Conservation (phyloP, 2,329 filamentous ascomycete species). For the Hypoxylon sp. region DNA sequence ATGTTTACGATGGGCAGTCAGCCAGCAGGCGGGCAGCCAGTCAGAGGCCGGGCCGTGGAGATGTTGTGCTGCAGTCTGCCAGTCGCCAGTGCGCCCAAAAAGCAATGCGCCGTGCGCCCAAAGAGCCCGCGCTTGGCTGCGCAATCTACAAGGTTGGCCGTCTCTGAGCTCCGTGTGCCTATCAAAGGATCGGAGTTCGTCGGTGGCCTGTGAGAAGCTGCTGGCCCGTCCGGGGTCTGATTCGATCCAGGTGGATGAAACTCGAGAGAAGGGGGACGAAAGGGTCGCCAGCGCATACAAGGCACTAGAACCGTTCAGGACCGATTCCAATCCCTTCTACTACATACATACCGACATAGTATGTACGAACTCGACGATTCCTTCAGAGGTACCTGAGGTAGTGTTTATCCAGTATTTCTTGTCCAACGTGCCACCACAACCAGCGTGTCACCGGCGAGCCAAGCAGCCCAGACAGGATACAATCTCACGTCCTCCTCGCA, state of each 20-base stretch:
- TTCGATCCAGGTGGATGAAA: constrained; percentile 46
- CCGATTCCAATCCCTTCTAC: constrained; percentile 31
- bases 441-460: constrained; percentile 35
- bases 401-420: constrained; percentile 28
- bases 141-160: constrained; percentile 29
- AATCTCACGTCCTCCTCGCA: constrained; percentile 18
- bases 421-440: constrained; percentile 27
- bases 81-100: constrained; percentile 41
- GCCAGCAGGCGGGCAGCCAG: constrained; percentile 28
- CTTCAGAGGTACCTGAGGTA: too few species aligned
- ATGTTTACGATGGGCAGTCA: constrained; percentile 32
- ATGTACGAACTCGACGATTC: too few species aligned
- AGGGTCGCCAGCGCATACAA: constrained; percentile 44
- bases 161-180: constrained; percentile 16
- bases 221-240: constrained; percentile 39
- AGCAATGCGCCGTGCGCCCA: too few species aligned
- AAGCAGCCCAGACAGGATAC: constrained; percentile 30
- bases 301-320: constrained; percentile 25
- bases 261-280: constrained; percentile 17
- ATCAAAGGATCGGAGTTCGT: constrained; percentile 39
- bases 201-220: constrained; percentile 39
- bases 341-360: too few species aligned
- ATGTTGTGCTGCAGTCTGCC: constrained; percentile 42
- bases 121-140: constrained; percentile 42
- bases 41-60: constrained; percentile 37